Base-by-base conservation (phyloP, 2,329 filamentous ascomycete genomes). In the Dothideomycetidae sp. region DNA sequence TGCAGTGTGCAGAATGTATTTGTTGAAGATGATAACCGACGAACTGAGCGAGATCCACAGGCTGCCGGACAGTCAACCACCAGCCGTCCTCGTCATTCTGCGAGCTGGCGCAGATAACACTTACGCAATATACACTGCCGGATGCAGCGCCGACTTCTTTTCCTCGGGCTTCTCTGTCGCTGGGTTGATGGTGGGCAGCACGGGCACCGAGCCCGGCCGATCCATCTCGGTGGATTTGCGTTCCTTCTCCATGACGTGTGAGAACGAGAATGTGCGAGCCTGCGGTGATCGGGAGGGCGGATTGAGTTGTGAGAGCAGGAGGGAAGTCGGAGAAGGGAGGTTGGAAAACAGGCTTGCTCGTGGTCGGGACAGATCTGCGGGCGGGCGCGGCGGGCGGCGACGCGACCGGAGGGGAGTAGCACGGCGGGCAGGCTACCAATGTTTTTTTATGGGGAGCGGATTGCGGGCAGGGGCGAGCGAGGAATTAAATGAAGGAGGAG, bases 11-110 rank as follows among this genome's bases (percentile, higher is more conserved):
- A 96, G 72, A 53, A 98, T 84, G 75, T 83, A 93, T 74, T 98
- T 98, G 77, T 98, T 96, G 78, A 94, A 96, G 44, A 98, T 70
- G 58, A 98, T 98, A 56, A 96, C 85, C 52, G 80, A 83, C 30
- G 85, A 93, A 54, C 83, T 93, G 59, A 94, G 70, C 42, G 77
- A 67, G 56, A 98, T 96, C 90, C 90, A 98, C 50, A 77, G 69
- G 52, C 86, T 93, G 59, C 36, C 23, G 35, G 14, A 21, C 10
- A 10, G 19, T 39, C 26, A 33, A 29, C 18, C 5, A n/a, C n/a
- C n/a, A n/a, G n/a, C n/a, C n/a, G n/a, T n/a, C n/a, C n/a, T n/a
- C n/a, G n/a, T n/a, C n/a, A n/a, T n/a, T n/a, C n/a, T n/a, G n/a
- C n/a, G n/a, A n/a, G n/a, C n/a, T n/a, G n/a, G n/a, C n/a, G n/a